phyloP scores from a whole-genome alignment of 169 alveolate species.

The Plasmodium adleri region DNA sequence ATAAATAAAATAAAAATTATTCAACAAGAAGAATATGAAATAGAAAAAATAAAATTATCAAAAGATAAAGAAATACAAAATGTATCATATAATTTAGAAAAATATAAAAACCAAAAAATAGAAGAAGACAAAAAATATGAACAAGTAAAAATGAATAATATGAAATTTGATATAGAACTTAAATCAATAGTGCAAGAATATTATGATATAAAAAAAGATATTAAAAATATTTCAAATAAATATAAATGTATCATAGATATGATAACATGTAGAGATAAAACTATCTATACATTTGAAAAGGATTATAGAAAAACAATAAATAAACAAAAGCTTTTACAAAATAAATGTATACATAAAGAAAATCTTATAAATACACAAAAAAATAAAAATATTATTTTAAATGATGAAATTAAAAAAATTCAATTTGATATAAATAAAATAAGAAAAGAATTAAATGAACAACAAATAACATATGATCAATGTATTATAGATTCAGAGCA shows the following conservation, averaged over 20 bases:
- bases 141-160: conserved; percentile 24
- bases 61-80: conserved; percentile 67
- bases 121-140: conserved; percentile 42
- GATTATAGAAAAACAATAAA: conserved; percentile 28
- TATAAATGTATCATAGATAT: conserved; percentile 44
- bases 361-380: conserved; percentile 11
- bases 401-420: conserved; percentile 21
- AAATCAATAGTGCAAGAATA: conserved; percentile 2
- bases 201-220: conserved; percentile 41
- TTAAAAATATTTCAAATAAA: conserved; percentile 28
- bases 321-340: conserved; percentile 19
- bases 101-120: conserved; percentile 15
- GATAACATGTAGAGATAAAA: conserved; percentile 46
- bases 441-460: conserved; percentile 7
- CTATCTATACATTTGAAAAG: conserved; percentile 48
- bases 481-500: conserved; percentile 7
- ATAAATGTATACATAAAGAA: conserved; percentile 18
- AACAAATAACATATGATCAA: not conserved
- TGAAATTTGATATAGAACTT: conserved; percentile 43
- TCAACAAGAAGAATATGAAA: conserved; percentile 70
- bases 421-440: conserved; percentile 20
- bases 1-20: conserved; percentile 5
- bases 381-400: conserved; percentile 12
- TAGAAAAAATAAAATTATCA: conserved; percentile 23
- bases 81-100: conserved; percentile 27